Evolutionary conservation across 2,329 filamentous ascomycete species (phyloP), one percentile per base, ranked within the genome.

Genomic region (Pseudogymnoascus sp.): DNA sequence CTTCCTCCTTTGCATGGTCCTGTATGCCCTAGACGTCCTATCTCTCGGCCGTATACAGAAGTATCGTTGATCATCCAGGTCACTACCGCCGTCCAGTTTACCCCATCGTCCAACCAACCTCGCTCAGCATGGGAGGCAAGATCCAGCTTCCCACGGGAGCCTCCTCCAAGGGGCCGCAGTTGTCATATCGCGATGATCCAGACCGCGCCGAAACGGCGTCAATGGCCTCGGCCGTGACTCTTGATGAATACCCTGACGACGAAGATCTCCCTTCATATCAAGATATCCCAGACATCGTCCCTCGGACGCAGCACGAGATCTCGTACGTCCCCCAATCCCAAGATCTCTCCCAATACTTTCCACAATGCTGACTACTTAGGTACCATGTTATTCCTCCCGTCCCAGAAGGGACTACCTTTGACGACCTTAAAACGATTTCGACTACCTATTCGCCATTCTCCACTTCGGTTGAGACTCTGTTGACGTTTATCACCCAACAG

Each of bases 361-460:
- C n/a, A 14, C 21, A 2, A 29, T 29, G 21, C 37, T 44, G n/a
- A 62, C 47, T 24, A 10, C 61, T 10, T n/a, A 62, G 61, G 35
- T 59, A 26, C n/a, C 68, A 67, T n/a, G 7, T 62, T 37, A 67
- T 68, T 8, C 67, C 68, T 21, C 64, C 67, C 4, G 66, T 69
- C 47, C 65, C 69, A 4, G 72, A 69, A 31, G 69, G 68, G 2
- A 69, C 63, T 29, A 66, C 71, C 53, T 68, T 70, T 35, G 61
- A 65, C 11, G 65, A 63, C 26, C 59, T 61, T n/a, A 61, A 62
- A 31, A 69, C 70, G 60, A 65, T 69, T 21, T 67, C 67, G 31
- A 73, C 72, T 2, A 66, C 65, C 13, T 71, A 70, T 56, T 67
- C 71, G 16, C 64, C 66, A 38, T 74, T 69, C 61, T 71, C 69